A percentile compares a stretch with the other conserved stretches of the same genome.
Conservation (phyloP, 108 stramenopile species). For the Nitzschia sp. region DNA sequence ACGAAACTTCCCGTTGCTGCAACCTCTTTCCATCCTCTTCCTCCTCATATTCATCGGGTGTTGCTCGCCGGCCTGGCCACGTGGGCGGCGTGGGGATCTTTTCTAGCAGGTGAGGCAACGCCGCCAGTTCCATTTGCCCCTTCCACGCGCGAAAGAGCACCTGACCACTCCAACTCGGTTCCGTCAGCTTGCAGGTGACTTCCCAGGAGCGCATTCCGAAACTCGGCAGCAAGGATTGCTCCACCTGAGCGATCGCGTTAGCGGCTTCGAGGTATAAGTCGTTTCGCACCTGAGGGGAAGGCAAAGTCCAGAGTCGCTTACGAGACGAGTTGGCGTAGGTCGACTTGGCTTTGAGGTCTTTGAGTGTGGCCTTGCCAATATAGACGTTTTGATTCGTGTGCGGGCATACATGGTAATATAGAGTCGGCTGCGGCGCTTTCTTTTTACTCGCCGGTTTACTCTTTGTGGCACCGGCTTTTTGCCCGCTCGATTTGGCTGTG, state of each 20-base stretch:
- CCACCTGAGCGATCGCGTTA: conserved; percentile 51
- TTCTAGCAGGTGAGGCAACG: conserved; percentile 64
- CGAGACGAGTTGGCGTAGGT: conserved; percentile 3
- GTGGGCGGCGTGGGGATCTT: conserved; percentile 44
- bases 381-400: conserved; percentile 35
- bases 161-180: conserved; percentile 35
- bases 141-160: conserved; percentile 35
- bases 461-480: background rate
- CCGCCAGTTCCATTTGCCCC: conserved; percentile 54
- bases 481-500: background rate
- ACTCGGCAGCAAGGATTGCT: conserved; percentile 64
- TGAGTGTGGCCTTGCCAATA: conserved; percentile 26
- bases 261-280: conserved; percentile 62
- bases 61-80: conserved; percentile 30
- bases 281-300: conserved; percentile 30
- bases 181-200: conserved; percentile 32
- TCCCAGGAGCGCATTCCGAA: conserved; percentile 82
- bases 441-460: background rate
- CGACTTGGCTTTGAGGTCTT: conserved; percentile 25
- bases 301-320: conserved; percentile 35
- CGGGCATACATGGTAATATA: conserved; percentile 29
- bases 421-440: conserved; percentile 1
- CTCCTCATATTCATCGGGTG: conserved; percentile 29
- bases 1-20: conserved; percentile 32
- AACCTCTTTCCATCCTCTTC: conserved; percentile 22